Base-by-base conservation (phyloP, 129 eudicot genomes). In the Mikania micrantha region DNA sequence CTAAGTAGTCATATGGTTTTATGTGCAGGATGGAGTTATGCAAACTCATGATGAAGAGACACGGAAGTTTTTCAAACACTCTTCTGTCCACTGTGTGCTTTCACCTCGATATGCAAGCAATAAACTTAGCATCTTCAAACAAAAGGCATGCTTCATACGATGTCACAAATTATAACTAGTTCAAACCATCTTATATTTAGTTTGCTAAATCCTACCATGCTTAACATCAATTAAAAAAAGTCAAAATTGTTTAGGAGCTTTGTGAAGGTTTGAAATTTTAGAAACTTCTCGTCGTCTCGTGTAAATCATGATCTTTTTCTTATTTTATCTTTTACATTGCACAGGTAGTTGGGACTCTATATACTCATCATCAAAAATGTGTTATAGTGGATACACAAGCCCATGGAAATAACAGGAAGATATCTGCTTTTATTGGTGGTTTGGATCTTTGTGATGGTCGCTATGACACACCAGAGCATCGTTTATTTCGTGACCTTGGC, bases 391-490 rank as follows among this genome's bases (percentile, higher is more conserved):
- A 90, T 69, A 77, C 97, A 40, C 97, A 90, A 73, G 95, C 82
- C 42, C 69, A 47, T 49, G 95, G 95, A 36, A 90, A 86, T 58
- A 86, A 84, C 91, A 78, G 97, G 75, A 90, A 84, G 70, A 62
- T 90, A 72, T 60, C 91, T 65, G 87, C 97, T 61, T 90, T 86
- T 67, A 64, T 90, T 42, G 97, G 95, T 72, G 97, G 97, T 56
- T 79, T 90, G 64, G 97, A 90, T 74, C 89, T 90, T 35, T 86
- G 91, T 69, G 95, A 90, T 65, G 97, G 97, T 42, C 97, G 97
- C 15, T 90, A 90, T 75, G 97, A 90, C 65, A 90, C 97, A 60
- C 97, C 97, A 47, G 82, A 80, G 32, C 97, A 90, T 73, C 87
- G 95, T 20, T 80, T 90, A 47, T 90, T 77, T 76, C 85, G 84